Conservation (phyloP, 2,329 filamentous ascomycete species). For the Thyridium curvatum region DNA sequence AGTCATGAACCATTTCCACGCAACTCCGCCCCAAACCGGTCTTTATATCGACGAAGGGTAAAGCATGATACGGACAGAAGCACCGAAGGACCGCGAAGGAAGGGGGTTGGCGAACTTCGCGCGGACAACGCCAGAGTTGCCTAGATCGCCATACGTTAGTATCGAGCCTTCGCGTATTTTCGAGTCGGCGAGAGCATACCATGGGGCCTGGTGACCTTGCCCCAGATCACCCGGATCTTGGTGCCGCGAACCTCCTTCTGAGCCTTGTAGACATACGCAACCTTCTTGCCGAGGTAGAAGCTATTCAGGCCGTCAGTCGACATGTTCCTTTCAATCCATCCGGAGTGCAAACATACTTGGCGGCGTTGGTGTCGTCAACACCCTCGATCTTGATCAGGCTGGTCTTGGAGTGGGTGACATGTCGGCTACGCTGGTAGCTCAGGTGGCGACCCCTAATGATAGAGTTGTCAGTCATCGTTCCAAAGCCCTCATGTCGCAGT, state of each 20-base stretch:
- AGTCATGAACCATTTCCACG: conserved; percentile 13
- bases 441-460: conserved; percentile 84
- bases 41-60: conserved; percentile 96
- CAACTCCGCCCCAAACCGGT: conserved; percentile 25
- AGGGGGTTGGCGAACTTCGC: conserved; percentile 97
- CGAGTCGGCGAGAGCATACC: conserved; percentile 17
- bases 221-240: conserved; percentile 75
- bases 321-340: conserved; percentile 1
- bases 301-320: conserved; percentile 29
- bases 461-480: conserved; percentile 15
- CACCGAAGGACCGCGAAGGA: conserved; percentile 92
- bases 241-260: conserved; percentile 92
- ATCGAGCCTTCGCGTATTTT: too few species aligned
- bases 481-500: conserved; percentile 5
- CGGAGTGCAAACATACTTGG: conserved; percentile 55
- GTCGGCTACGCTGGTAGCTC: conserved; percentile 94
- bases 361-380: conserved; percentile 83
- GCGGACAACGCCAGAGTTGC: conserved; percentile 96
- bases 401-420: conserved; percentile 82
- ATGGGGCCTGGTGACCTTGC: conserved; percentile 18
- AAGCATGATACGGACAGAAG: conserved; percentile 93
- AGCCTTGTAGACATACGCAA: conserved; percentile 97
- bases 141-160: conserved; percentile 32
- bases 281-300: conserved; percentile 99
- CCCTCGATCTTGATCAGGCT: conserved; percentile 98